Conservation (phyloP, 441 rosid species). For the Syzygium malaccense region DNA sequence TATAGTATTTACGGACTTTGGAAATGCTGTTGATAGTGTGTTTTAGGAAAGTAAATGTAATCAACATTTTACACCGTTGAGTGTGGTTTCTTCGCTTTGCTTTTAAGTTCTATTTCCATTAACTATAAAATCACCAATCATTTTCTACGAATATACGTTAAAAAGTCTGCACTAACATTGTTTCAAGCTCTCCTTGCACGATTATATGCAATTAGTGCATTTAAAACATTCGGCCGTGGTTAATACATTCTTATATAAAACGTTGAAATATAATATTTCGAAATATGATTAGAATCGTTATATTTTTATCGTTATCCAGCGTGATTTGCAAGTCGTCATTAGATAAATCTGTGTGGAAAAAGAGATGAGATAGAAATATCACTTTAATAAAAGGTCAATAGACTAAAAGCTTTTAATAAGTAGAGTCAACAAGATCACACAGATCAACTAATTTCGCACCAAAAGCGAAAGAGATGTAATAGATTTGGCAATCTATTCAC, state of each 20-base stretch:
- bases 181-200: too few relatives aligned
- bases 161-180: neutral
- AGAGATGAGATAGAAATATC: neutral
- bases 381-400: neutral
- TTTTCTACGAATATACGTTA: neutral
- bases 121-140: neutral
- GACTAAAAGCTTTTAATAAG: neutral
- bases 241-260: neutral
- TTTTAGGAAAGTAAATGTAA: neutral
- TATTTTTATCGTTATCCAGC: neutral
- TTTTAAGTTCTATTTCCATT: neutral
- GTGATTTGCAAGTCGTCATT: accelerated
- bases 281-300: neutral
- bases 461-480: neutral
- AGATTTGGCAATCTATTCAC: neutral
- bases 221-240: neutral
- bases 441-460: neutral
- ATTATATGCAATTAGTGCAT: too few relatives aligned
- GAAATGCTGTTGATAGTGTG: neutral
- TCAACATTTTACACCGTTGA: neutral
- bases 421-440: accelerated
- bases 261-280: neutral
- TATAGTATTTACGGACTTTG: neutral
- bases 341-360: too few relatives aligned
- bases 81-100: neutral